Evolutionary conservation across 441 rosid genomes (phyloP).

Genomic region (Populus hybrid): DNA sequence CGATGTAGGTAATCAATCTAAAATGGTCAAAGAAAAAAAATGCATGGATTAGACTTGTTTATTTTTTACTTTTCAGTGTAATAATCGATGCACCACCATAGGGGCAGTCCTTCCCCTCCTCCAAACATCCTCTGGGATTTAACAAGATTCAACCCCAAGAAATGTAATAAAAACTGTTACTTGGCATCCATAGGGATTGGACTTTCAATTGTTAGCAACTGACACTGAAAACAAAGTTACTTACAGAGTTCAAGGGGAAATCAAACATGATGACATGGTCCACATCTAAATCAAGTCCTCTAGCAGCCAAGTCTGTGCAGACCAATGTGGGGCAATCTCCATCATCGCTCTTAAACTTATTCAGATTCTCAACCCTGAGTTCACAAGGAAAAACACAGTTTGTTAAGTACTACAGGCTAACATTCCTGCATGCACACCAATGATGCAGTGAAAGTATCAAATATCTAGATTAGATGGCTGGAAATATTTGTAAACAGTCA

Average conservation of each 20-base stretch:
- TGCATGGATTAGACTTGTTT: neutral
- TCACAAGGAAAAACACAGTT: constrained; percentile 14
- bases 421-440: neutral
- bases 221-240: constrained; percentile 18
- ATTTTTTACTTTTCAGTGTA: neutral
- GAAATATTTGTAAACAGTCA: neutral
- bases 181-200: neutral
- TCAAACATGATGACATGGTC: constrained; percentile 94
- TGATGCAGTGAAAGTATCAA: neutral
- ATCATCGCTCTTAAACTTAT: constrained; percentile 78
- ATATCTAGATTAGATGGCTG: neutral
- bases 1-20: constrained; percentile 97
- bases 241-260: constrained; percentile 85
- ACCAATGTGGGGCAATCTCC: constrained; percentile 91
- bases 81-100: neutral
- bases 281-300: constrained; percentile 86
- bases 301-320: constrained; percentile 92
- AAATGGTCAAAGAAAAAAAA: constrained; percentile 16
- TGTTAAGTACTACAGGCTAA: neutral
- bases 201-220: neutral
- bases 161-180: neutral
- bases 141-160: neutral
- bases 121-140: neutral
- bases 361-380: constrained; percentile 73
- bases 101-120: neutral